These are phyloP conservation scores for Pseudocercospora musae DNA, from an alignment of 2,329 filamentous ascomycete genomes.

Conservation along the genomic window DNA sequence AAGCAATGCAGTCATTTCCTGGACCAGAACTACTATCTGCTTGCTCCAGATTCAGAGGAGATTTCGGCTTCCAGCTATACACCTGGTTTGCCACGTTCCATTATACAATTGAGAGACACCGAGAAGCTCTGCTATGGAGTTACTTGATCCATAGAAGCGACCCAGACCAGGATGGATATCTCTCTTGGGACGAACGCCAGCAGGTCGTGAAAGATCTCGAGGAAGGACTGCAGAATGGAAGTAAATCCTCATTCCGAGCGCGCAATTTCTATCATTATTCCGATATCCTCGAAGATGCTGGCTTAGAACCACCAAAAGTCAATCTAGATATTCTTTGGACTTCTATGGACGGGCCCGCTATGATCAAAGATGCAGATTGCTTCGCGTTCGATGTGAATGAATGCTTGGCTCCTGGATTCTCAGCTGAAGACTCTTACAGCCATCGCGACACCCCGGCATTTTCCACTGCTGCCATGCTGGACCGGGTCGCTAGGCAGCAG, in stretches of 20 bases:
- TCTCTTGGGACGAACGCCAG: conserved; percentile 1
- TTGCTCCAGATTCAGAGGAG: conserved; percentile 3
- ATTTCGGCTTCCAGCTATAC: conserved; percentile 7
- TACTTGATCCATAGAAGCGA: conserved; percentile 1
- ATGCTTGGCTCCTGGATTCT: conserved; percentile 7
- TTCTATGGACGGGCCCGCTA: neutral
- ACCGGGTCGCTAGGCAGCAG: neutral
- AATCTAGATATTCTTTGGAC: conserved; percentile 10
- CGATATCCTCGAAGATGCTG: neutral
- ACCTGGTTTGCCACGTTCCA: conserved; percentile 6
- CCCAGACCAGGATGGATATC: neutral
- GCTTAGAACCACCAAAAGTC: conserved; percentile 2
- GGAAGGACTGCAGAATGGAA: neutral
- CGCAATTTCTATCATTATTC: conserved; percentile 2
- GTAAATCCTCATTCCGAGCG: neutral
- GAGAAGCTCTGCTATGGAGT: conserved; percentile 5
- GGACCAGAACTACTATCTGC: neutral
- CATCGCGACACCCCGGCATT: neutral
- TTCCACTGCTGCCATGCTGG: neutral
- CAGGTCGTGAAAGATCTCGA: neutral
- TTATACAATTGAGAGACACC: conserved; percentile 7
- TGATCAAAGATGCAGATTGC: conserved; percentile 2
- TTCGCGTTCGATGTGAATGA: conserved; percentile 3
- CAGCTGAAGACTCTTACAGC: neutral
- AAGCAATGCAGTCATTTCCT: conserved; percentile 6